Base-by-base conservation (phyloP, 306 rosid genomes). In the Dalbergia cultrata region DNA sequence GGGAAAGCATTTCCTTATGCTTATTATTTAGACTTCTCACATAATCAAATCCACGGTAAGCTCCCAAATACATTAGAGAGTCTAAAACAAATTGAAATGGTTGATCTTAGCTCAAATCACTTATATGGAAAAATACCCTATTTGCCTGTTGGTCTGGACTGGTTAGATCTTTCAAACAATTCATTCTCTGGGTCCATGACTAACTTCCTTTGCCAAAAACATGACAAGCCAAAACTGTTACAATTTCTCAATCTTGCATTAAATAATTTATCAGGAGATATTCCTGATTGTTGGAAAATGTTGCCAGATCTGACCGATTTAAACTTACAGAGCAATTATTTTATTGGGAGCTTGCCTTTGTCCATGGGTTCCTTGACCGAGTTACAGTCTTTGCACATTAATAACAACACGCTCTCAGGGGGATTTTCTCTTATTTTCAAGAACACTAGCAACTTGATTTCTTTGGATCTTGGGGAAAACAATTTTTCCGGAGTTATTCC, bases 11-110 rank as follows among this genome's bases (percentile, higher is more conserved):
- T 17, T 14, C 11, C 43, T 1, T n/a, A 13, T 19, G 8, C 14
- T 3, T 0, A 0, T 7, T 0, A 13, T 13, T n/a, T 73, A 9
- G 43, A 65, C 58, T 13, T 73, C 7, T 80, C 84, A 6, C 50
- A 73, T 17, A 80, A 80, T 43, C 12, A 54, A 17, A 80, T 80
- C 9, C 69, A 73, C 2, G 80, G 68, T 13, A 37, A 80, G 62
- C 79, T 65, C 44, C 14, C 43, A 0, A 53, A 33, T n/a, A 16
- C 31, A 4, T 1, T 21, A 19, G 37, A 10, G 4, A 62, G 10
- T 26, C 19, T 17, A 0, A 6, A 21, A 5, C 5, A 0, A 0
- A 0, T 3, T 0, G 0, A 0, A 0, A 0, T 0, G 1, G 13
- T 72, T 52, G 75, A 73, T 73, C 52, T 73, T n/a, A 81, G 80